Evolutionary conservation across 2,329 filamentous ascomycete species (phyloP), one percentile per base, ranked within the genome.

Genomic region (Didymosphaeria variabile): DNA sequence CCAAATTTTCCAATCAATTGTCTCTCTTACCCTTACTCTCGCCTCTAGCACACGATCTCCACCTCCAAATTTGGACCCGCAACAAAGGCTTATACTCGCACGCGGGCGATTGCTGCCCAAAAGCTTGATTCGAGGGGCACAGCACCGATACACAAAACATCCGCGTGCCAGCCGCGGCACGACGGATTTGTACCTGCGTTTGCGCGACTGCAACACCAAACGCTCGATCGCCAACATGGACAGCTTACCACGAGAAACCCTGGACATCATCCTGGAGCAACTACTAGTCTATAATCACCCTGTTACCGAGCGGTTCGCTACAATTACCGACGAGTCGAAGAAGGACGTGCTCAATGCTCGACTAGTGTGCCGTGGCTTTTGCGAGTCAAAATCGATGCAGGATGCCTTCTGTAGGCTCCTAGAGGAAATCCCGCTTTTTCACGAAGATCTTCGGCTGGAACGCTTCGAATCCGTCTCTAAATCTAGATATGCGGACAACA

Each of bases 291-390:
- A 60, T 23, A 17, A 56, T 15, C 50, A 60, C n/a, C 51, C 54
- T n/a, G 13, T 40, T 3, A 58, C 53, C 13, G 57, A 62, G 31
- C 63, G 61, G 12, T 64, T 60, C 32, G n/a, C 56, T 21, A 57
- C 45, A 6, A 46, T 66, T 12, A 52, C 55, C 26, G n/a, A 21
- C 9, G 26, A 36, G n/a, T 66, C 59, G 4, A 47, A 50, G 40
- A 7, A 49, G 19, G 38, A 51, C 21, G 51, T 66, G 26, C 46
- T 61, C 13, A 38, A 21, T 31, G 56, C 58, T 42, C 55, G 58
- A 17, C 52, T 55, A 17, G 60, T 61, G 8, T 51, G 26, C 19
- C 56, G 38, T 36, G 50, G 46, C 31, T 65, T 61, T 9, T 32
- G 12, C 12, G 21, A 46, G 10, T 60, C 62, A 3, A 58, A 52